Base-by-base conservation (phyloP, 495 filamentous ascomycete genomes). In the Friedmanniomyces simplex region DNA sequence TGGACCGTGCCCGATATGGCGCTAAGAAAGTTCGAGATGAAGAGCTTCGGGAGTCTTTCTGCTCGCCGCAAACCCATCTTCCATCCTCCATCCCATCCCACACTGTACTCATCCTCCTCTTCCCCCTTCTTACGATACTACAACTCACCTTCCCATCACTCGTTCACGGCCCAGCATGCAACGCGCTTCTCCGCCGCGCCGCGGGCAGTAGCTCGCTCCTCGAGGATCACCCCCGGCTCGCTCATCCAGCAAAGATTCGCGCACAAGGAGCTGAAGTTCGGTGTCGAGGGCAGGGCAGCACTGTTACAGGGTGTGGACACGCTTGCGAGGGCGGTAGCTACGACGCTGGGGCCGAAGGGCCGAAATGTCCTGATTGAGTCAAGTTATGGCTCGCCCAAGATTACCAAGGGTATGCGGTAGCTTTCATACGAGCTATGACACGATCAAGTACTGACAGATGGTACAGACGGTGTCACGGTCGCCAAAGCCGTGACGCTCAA, bases 231-330 rank as follows among this genome's bases (percentile, higher is more conserved):
- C 1, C 49, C 57, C 48, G 45, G 52, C 18, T 57, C 61, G 11
- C 48, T 60, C 13, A 49, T 59, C 20, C 90, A 95, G 74, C 82
- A 91, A 72, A 79, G 90, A 64, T 96, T 90, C 70, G 87, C 89
- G 55, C 90, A 96, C 81, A 96, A 96, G 88, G 93, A 98, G 69
- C 80, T 98, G 67, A 96, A 95, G 78, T 98, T 98, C 67, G 94
- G 93, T 66, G 93, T 96, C 61, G 94, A 98, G 67, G 93, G 79
- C 68, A 84, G 93, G 65, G 87, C 89, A 67, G 72, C 87, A 63
- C 82, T 98, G 53, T 84, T 98, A 65, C 82, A 84, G 67, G 93
- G 93, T 81, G 91, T 97, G 54, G 93, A 98, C 71, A 96, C 94
- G 59, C 83, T 98, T 45, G 90, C 94, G 63, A 94, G 86, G 77